Base-by-base conservation (phyloP, 1,284 basidiomycete species). In the Boletus smithii region DNA sequence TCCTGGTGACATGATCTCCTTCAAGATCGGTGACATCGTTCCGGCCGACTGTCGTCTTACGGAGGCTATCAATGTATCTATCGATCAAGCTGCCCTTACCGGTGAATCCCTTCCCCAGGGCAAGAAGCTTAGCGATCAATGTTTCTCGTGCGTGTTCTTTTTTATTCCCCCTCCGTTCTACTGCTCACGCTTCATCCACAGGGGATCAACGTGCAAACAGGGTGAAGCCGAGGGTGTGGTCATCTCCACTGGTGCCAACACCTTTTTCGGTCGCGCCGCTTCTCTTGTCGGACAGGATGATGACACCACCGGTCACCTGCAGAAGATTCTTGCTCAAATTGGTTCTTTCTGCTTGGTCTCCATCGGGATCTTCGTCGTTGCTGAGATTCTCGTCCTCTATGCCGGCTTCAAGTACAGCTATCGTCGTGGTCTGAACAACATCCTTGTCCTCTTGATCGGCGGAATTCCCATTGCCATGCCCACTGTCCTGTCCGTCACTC, bases 391-490 rank as follows among this genome's bases (percentile, higher is more conserved):
- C 67, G 82, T 89, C 57, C 79, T 95, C 50, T 95, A 95, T 69
- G 87, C 90, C 46, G 87, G 82, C 38, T 95, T 89, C 87, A 77
- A 76, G 50, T 95, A 90, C 79, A 71, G 65, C 42, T 98, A 98
- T 78, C 91, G 94, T 65, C 86, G 85, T 56, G 94, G 94, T 77
- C 86, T 97, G 60, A 85, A 97, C 79, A 90, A 94, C 78, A 94
- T 97, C 73, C 82, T 97, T 41, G 92, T 97, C 60, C 88, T 97
- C 69, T 80, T 97, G 80, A 97, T 97, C 74, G 91, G 94, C 80
- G 94, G 94, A 81, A 97, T 97, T 65, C 95, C 95, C 66, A 97
- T 97, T 74, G 94, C 93, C 68, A 95, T 97, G 93, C 94, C 94
- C 60, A 95, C 92, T 57, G 94, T 97, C 59, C 73, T 95, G 56